Percentiles rank a stretch among this genome's conserved stretches.
Evolutionary conservation across 2,329 filamentous ascomycete genomes (phyloP).

Genomic region (Bipolaris oryzae): DNA sequence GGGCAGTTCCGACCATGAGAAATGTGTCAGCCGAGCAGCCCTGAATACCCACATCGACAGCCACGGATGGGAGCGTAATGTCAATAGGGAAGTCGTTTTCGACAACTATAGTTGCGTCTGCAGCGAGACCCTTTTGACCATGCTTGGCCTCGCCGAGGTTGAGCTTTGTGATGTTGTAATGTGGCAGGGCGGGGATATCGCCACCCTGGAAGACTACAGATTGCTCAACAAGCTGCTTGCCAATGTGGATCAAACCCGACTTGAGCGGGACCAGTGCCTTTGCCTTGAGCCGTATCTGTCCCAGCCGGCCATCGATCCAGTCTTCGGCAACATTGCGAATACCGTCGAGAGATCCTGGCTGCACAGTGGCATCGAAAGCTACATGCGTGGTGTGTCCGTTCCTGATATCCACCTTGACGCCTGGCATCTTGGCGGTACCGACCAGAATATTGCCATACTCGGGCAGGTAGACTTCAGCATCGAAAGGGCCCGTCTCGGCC

Average conservation of each 20-base stretch:
- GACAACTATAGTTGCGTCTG: conserved; percentile 75
- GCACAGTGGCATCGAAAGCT: conserved; percentile 78
- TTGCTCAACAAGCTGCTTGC: conserved; percentile 76
- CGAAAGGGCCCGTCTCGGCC: conserved; percentile 74
- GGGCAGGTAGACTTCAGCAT: conserved; percentile 78
- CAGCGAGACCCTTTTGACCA: conserved; percentile 70
- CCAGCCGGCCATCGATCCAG: conserved; percentile 81
- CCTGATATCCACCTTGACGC: conserved; percentile 74
- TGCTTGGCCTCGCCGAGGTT: conserved; percentile 74
- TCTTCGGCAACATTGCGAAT: conserved; percentile 83
- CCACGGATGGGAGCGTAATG: conserved; percentile 76
- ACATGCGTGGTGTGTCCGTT: conserved; percentile 78
- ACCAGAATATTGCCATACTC: conserved; percentile 79
- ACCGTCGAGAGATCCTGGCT: conserved; percentile 75
- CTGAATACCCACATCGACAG: conserved; percentile 83
- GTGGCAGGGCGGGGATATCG: conserved; percentile 76
- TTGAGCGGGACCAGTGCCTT: conserved; percentile 75
- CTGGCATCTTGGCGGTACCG: conserved; percentile 77
- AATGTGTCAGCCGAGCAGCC: conserved; percentile 77
- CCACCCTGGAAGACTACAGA: conserved; percentile 76
- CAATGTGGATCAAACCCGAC: conserved; percentile 79
- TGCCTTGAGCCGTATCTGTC: conserved; percentile 72
- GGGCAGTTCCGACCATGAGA: conserved; percentile 79
- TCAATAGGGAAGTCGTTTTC: conserved; percentile 80
- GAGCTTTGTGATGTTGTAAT: conserved; percentile 81